A percentile compares a stretch with the other conserved stretches of the same genome.
These are phyloP conservation scores for Phascolomyces articulosus DNA, from an alignment of 371 early-diverging fungal genomes.

Conservation along the genomic window DNA sequence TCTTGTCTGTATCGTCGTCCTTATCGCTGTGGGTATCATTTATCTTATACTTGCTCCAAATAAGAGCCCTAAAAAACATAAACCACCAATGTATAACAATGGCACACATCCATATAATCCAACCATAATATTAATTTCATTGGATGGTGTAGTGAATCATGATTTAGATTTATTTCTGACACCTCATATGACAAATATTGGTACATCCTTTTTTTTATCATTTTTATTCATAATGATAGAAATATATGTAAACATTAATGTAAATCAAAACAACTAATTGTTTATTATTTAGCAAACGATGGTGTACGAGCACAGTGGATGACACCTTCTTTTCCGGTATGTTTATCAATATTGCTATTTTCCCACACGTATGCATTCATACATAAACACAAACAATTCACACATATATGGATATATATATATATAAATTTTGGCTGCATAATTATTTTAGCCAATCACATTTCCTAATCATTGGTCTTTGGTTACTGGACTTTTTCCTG, in stretches of 20 bases:
- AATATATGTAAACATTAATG: background rate
- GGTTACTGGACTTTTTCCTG: slow-evolving; percentile 91
- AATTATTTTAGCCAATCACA: slow-evolving; percentile 65
- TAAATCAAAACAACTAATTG: no score
- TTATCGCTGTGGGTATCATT: background rate
- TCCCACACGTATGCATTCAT: background rate
- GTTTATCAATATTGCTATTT: background rate
- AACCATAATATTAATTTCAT: slow-evolving; percentile 83
- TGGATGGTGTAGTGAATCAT: slow-evolving; percentile 91
- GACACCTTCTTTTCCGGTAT: slow-evolving; percentile 79
- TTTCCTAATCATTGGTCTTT: slow-evolving; percentile 96
- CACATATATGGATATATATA: no score
- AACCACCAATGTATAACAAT: slow-evolving; percentile 40
- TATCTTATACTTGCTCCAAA: background rate
- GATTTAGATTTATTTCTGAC: slow-evolving; percentile 80
- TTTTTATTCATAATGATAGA: no score
- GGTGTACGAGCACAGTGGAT: slow-evolving; percentile 68
- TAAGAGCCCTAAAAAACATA: background rate
- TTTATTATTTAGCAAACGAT: slow-evolving; percentile 31
- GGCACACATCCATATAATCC: slow-evolving; percentile 74
- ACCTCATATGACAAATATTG: slow-evolving; percentile 66
- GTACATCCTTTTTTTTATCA: slow-evolving; percentile 29
- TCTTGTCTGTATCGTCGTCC: background rate
- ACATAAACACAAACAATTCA: no score
- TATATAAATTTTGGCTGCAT: background rate